phyloP scores from a whole-genome alignment of 2,329 filamentous ascomycete genomes.

The Claviceps citrina region DNA sequence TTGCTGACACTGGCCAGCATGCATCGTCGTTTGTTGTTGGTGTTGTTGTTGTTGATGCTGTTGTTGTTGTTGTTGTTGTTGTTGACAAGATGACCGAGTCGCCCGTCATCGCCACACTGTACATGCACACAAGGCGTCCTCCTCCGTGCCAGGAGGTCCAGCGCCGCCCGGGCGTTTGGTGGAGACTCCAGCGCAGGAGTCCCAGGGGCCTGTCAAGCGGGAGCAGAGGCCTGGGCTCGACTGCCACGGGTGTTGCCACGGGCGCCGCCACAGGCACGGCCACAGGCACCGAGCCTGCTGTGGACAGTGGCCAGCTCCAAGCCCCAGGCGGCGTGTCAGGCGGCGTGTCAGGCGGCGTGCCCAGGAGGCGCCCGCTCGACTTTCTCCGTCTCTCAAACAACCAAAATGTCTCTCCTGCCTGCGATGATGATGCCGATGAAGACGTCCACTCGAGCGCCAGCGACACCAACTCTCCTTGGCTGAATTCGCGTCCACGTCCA shows the following conservation, averaged over 20 bases:
- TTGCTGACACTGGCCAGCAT: no score
- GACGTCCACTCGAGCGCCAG: background rate
- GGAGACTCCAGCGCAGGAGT: constrained; percentile 1
- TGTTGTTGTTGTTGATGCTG: no score
- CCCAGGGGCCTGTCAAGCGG: no score
- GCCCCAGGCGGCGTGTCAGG: background rate
- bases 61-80: no score
- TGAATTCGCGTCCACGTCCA: no score
- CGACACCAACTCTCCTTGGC: background rate
- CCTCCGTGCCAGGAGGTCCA: background rate
- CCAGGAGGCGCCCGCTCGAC: background rate
- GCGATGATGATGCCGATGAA: background rate
- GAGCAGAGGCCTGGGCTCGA: background rate
- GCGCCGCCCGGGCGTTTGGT: background rate
- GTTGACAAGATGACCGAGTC: constrained; percentile 13
- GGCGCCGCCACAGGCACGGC: background rate
- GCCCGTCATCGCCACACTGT: constrained; percentile 13
- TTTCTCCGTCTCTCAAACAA: background rate
- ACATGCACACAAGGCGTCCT: background rate
- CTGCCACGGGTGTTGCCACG: background rate
- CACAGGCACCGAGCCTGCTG: background rate
- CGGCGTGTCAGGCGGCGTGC: background rate
- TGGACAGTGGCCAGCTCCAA: background rate
- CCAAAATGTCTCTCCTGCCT: background rate
- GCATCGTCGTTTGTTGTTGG: constrained; percentile 1